Conservation (phyloP, 2,329 filamentous ascomycete species). For the Talaromyces verruculosus region DNA sequence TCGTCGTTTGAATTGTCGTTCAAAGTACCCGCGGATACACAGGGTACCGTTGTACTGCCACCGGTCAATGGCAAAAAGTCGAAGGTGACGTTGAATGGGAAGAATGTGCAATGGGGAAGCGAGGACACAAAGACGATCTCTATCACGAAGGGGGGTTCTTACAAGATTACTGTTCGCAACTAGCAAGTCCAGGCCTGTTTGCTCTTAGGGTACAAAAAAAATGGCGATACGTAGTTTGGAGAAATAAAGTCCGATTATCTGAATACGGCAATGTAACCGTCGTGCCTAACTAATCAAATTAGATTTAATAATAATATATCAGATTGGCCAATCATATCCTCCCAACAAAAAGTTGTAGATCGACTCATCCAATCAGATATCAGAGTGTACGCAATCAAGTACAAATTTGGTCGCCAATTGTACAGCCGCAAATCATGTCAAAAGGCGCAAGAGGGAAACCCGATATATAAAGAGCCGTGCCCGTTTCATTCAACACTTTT, state of each 20-base stretch:
- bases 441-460: neutral
- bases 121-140: conserved; percentile 11
- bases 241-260: neutral
- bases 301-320: neutral
- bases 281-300: too few species aligned
- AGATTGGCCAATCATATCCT: neutral
- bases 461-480: neutral
- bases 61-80: neutral
- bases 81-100: conserved; percentile 17
- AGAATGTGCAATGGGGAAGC: conserved; percentile 5
- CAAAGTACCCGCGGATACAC: conserved; percentile 14
- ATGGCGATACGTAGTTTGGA: neutral
- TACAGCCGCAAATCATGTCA: neutral
- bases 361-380: neutral
- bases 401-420: neutral
- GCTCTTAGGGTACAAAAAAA: neutral
- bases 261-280: neutral
- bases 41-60: conserved; percentile 18
- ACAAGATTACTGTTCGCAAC: conserved; percentile 11
- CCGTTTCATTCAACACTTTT: neutral
- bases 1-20: conserved; percentile 20
- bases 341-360: neutral
- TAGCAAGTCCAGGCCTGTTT: neutral
- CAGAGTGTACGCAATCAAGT: neutral
- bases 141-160: conserved; percentile 12